phyloP scores from a whole-genome alignment of 768 basidiomycete genomes.

The Podaxis pistillaris region DNA sequence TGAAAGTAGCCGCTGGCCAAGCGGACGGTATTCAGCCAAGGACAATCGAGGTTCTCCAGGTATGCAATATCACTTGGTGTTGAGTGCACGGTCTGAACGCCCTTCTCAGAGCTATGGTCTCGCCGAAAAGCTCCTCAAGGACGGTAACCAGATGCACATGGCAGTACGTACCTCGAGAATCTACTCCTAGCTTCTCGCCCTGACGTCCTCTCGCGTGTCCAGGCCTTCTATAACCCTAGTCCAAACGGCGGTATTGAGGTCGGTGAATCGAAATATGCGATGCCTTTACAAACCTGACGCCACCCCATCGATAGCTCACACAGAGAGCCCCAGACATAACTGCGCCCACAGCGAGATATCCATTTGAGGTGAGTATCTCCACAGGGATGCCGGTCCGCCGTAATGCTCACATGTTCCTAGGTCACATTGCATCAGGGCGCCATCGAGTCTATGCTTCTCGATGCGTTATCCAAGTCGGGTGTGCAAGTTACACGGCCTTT shows the following conservation, averaged over 20 bases:
- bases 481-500: constrained; percentile 51
- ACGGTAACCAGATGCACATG: constrained; percentile 70
- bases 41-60: constrained; percentile 55
- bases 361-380: constrained; percentile 55
- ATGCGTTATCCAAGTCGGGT: constrained; percentile 48
- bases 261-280: not conserved
- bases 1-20: constrained; percentile 50
- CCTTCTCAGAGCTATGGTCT: constrained; percentile 69
- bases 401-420: constrained; percentile 25
- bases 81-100: not conserved
- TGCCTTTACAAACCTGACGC: not conserved
- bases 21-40: constrained; percentile 61
- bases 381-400: not conserved
- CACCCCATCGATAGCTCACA: constrained; percentile 42
- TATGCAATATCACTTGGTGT: constrained; percentile 16
- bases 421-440: constrained; percentile 62
- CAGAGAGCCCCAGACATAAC: constrained; percentile 62
- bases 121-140: constrained; percentile 56
- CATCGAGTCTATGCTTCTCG: constrained; percentile 58
- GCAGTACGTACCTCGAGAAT: constrained; percentile 44
- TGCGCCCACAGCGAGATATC: constrained; percentile 62
- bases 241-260: constrained; percentile 60
- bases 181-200: not conserved
- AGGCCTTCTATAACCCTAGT: constrained; percentile 78
- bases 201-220: not conserved